Evolutionary conservation across 225 moss, liverwort and hornwort genomes (phyloP).

Genomic region (Bryoerythrophyllum caledonicum): DNA sequence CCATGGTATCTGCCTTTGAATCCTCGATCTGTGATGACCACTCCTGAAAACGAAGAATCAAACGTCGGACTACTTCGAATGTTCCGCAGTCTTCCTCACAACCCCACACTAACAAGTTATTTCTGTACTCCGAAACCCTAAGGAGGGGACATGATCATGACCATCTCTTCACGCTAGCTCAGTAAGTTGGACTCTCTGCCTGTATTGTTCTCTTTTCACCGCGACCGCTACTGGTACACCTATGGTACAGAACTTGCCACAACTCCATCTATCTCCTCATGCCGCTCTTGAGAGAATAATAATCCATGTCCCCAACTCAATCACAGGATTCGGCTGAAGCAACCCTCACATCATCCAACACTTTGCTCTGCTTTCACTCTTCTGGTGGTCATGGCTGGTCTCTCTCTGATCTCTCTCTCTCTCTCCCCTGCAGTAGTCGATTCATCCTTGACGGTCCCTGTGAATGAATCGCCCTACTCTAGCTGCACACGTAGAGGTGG

Average conservation of each 20-base stretch:
- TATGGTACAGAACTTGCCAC: slow-evolving; percentile 80
- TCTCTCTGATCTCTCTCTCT: neutral
- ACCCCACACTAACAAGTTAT: slow-evolving; percentile 56
- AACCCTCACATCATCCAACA: slow-evolving; percentile 43
- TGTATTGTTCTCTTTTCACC: slow-evolving; percentile 26
- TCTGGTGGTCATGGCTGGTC: slow-evolving; percentile 12
- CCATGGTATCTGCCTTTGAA: slow-evolving; percentile 1
- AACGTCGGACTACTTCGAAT: slow-evolving; percentile 19
- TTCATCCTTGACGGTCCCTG: neutral
- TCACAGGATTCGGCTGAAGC: slow-evolving; percentile 35
- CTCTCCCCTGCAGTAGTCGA: neutral
- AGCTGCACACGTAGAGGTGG: too few species aligned
- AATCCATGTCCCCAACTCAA: slow-evolving; percentile 13
- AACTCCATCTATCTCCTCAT: slow-evolving; percentile 46
- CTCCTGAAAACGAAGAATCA: slow-evolving; percentile 24
- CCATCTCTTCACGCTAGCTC: slow-evolving; percentile 57
- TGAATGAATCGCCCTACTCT: neutral
- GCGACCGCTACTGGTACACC: slow-evolving; percentile 78
- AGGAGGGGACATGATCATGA: slow-evolving; percentile 36
- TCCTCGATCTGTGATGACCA: slow-evolving; percentile 19
- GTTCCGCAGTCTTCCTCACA: slow-evolving; percentile 46
- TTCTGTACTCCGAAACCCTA: slow-evolving; percentile 60
- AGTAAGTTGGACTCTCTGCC: slow-evolving; percentile 23
- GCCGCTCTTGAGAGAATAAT: slow-evolving; percentile 30
- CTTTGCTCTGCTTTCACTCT: slow-evolving; percentile 13